Base-by-base conservation (phyloP, 2,329 filamentous ascomycete genomes). In the Penicillium sp. region DNA sequence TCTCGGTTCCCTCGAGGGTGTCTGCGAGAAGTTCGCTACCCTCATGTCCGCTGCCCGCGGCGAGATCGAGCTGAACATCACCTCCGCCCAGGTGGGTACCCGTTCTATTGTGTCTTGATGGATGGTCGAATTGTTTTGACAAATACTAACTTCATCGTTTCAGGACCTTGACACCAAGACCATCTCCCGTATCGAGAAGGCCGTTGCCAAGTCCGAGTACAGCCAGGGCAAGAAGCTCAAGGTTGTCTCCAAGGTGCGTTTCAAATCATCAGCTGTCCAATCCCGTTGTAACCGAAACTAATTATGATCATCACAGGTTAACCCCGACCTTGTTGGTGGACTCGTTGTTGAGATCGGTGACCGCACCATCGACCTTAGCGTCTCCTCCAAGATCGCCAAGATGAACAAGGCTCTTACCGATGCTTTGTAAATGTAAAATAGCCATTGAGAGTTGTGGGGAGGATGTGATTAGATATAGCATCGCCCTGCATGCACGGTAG, bases 341-440 rank as follows among this genome's bases (percentile, higher is more conserved):
- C 87, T 99, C 67, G 80, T 99, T 66, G 93, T 99, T 73, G 93
- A 98, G 82, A 90, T 98, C 68, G 93, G 93, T 73, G 93, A 98
- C 85, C 90, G 93, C 75, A 98, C 93, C 77, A 96, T 99, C 75
- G 95, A 99, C 81, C 89, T 97, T 69, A 95, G 90, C 80, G 93
- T 99, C 73, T 93, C 93, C 49, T 84, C 90, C 77, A 96, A 93
- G 86, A 89, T 99, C 79, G 86, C 90, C 77, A 96, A 92, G 87
- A 91, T 99, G 86, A 99, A 99, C 91, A 99, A 98, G 89, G 88
- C 96, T 77, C 90, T 99, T 75, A 93, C 86, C 70, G 95, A 99
- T 81, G 85, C 89, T 79, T 84, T 99, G 90, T 99, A 96, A 90
- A 92, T 77, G 74, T 68, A 66, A 67, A 66, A 64, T 66, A 64